These are phyloP conservation scores for Zoysia matrella DNA, from an alignment of 202 grass and related monocot genomes.

Conservation along the genomic window DNA sequence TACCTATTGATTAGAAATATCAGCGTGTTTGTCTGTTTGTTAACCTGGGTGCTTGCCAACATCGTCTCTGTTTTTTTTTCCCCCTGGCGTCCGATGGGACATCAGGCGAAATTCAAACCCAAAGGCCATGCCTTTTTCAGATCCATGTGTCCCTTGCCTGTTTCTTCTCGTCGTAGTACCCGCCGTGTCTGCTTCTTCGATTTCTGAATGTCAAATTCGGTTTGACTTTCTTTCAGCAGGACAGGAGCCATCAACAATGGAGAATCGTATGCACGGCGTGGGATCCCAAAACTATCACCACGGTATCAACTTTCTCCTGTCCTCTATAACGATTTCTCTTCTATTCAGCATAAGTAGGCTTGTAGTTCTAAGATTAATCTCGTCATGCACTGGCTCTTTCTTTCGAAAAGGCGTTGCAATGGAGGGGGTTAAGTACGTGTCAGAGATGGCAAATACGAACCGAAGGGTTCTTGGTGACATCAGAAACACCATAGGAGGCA, in stretches of 20 bases:
- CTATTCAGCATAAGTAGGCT: neutral
- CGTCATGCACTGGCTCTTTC: neutral
- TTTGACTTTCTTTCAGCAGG: slow-evolving; percentile 25
- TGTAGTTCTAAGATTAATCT: neutral
- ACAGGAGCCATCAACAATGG: slow-evolving; percentile 40
- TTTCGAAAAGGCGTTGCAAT: slow-evolving; percentile 45
- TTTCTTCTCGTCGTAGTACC: neutral
- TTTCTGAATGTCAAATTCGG: slow-evolving; percentile 31
- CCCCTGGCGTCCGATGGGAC: neutral
- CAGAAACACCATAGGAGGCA: slow-evolving; percentile 54
- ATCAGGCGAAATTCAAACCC: slow-evolving; percentile 9
- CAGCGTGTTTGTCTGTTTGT: neutral
- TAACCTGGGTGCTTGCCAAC: slow-evolving; percentile 6
- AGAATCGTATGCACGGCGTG: slow-evolving; percentile 30
- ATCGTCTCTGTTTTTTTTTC: neutral
- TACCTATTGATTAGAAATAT: neutral
- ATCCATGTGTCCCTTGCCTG: neutral
- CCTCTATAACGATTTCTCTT: neutral
- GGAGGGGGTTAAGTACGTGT: slow-evolving; percentile 61
- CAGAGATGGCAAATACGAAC: slow-evolving; percentile 46
- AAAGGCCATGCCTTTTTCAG: slow-evolving; percentile 12
- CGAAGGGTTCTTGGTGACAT: slow-evolving; percentile 60
- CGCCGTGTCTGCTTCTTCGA: neutral
- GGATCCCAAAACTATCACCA: slow-evolving; percentile 37
- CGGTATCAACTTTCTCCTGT: slow-evolving; percentile 24